Percentiles rank a stretch among this genome's conserved stretches.
Evolutionary conservation across 2,329 filamentous ascomycete genomes (phyloP).

Genomic region (Ophiostoma novo-ulmi): DNA sequence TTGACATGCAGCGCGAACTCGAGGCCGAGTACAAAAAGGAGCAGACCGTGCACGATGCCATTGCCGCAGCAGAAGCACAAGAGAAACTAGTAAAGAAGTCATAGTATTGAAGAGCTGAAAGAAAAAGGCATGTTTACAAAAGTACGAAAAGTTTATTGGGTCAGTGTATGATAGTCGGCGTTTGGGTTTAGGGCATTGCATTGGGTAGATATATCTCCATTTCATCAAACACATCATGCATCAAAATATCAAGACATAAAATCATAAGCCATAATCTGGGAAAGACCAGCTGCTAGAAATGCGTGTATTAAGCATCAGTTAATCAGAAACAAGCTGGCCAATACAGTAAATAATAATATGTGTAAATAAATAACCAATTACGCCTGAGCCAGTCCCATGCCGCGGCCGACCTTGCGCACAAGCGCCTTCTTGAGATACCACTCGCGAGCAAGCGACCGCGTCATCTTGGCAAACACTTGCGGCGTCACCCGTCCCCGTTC

Average conservation of each 20-base stretch:
- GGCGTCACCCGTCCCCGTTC: conserved; percentile 66
- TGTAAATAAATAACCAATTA: not conserved
- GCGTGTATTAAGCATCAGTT: not conserved
- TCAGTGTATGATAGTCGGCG: not conserved
- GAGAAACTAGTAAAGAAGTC: not conserved
- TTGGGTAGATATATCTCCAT: not conserved
- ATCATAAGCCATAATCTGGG: not conserved
- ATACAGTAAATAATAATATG: not conserved
- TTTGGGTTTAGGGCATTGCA: not conserved
- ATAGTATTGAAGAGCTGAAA: too few species aligned
- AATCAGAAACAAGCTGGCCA: not conserved
- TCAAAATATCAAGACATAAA: not conserved
- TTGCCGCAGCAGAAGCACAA: conserved; percentile 14
- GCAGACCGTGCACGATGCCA: conserved; percentile 63
- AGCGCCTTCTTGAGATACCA: conserved; percentile 81
- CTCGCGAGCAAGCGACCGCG: conserved; percentile 67
- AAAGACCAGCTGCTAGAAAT: too few species aligned
- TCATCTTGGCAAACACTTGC: conserved; percentile 73
- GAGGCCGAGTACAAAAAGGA: conserved; percentile 87
- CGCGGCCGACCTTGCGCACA: conserved; percentile 68
- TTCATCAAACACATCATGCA: not conserved
- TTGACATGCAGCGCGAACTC: conserved; percentile 80
- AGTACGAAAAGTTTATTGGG: not conserved
- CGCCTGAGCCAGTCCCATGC: conserved; percentile 59
- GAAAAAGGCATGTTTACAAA: not conserved